A percentile compares a stretch with the other conserved stretches of the same genome.
These are phyloP conservation scores for Suhomyces panamericanus DNA, from an alignment of 1,139 yeast species.

Conservation along the genomic window DNA sequence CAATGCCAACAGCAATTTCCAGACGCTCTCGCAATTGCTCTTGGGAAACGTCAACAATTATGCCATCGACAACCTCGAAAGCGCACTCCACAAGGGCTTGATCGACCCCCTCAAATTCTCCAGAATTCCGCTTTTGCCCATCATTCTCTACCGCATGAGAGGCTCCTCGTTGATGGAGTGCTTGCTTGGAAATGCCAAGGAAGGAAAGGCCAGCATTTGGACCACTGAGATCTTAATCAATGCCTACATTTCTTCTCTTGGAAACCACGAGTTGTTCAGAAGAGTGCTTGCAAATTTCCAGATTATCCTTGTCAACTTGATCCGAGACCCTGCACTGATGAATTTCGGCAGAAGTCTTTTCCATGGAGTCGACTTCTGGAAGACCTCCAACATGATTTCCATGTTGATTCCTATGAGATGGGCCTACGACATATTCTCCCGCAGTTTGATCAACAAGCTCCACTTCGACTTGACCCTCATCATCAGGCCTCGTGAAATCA, in stretches of 20 bases:
- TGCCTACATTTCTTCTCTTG: constrained; percentile 42
- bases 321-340: constrained; percentile 5
- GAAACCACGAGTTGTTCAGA: constrained; percentile 34
- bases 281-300: constrained; percentile 19
- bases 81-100: constrained; percentile 36
- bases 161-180: constrained; percentile 36
- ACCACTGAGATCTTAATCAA: constrained; percentile 37
- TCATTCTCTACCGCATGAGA: constrained; percentile 42
- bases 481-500: constrained; percentile 38
- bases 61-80: constrained; percentile 34
- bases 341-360: constrained; percentile 10
- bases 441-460: constrained; percentile 44
- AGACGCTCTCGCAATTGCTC: constrained; percentile 21
- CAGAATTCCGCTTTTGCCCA: constrained; percentile 43
- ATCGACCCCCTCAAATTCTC: constrained; percentile 43
- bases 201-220: constrained; percentile 22
- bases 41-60: constrained; percentile 21
- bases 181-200: constrained; percentile 21
- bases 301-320: not conserved
- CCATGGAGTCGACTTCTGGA: constrained; percentile 31
- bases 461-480: constrained; percentile 40
- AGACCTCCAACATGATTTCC: constrained; percentile 35
- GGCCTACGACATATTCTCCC: constrained; percentile 39
- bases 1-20: constrained; percentile 7
- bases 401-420: constrained; percentile 39